phyloP scores from a whole-genome alignment of 129 eudicot species.

The Arctium lappa region DNA sequence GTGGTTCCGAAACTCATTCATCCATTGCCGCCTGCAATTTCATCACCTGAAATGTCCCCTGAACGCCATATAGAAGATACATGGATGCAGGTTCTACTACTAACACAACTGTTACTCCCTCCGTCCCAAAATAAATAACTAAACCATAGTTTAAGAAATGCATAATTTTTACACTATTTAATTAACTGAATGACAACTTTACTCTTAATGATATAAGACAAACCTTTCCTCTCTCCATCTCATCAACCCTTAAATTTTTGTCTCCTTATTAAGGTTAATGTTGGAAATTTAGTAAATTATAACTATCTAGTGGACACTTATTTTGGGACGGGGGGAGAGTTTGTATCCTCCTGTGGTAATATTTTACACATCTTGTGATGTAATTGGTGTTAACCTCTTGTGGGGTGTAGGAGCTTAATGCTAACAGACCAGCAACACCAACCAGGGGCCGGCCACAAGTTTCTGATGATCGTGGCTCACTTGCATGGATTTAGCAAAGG shows the following conservation, averaged over 20 bases:
- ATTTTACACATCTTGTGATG: neutral
- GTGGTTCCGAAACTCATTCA: constrained; percentile 98
- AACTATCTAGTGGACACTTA: neutral
- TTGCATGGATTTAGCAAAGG: constrained; percentile 43
- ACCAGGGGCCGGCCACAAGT: constrained; percentile 73
- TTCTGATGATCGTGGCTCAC: constrained; percentile 52
- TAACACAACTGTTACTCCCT: neutral
- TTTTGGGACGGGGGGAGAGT: neutral
- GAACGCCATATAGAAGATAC: constrained; percentile 85
- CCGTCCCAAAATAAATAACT: neutral
- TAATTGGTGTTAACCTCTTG: neutral
- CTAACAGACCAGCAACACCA: constrained; percentile 66
- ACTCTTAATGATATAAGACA: neutral
- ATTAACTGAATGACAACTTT: neutral
- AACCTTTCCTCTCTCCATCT: neutral
- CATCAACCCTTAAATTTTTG: neutral
- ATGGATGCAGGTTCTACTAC: constrained; percentile 94
- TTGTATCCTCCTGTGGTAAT: neutral
- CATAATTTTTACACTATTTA: neutral
- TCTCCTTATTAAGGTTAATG: neutral
- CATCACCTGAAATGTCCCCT: constrained; percentile 89
- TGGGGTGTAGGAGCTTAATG: constrained; percentile 48
- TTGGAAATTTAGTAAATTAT: neutral
- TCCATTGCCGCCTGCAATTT: constrained; percentile 90
- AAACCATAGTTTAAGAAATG: no score